phyloP scores from a whole-genome alignment of 768 basidiomycete species.

The Kondoa malvinella region DNA sequence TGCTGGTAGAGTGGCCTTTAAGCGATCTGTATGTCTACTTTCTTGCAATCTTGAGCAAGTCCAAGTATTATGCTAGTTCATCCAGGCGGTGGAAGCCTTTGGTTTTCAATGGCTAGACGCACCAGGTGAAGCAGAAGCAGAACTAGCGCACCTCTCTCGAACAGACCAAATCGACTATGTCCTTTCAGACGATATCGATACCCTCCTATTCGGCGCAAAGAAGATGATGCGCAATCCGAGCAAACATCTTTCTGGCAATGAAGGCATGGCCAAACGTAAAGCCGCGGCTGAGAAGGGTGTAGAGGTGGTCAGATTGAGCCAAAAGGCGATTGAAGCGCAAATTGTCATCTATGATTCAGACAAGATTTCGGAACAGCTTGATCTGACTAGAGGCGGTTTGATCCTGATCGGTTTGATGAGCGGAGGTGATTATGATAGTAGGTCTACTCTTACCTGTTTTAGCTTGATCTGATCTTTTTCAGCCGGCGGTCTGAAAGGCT shows the following conservation, averaged over 20 bases:
- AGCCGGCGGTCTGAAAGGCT: conserved; percentile 8
- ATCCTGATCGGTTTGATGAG: conserved; percentile 18
- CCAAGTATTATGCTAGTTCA: too few species aligned
- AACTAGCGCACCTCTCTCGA: conserved; percentile 37
- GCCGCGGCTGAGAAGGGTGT: not conserved
- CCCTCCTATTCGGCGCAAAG: conserved; percentile 39
- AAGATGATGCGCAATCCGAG: not conserved
- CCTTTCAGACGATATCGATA: conserved; percentile 40
- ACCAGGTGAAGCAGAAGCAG: conserved; percentile 40
- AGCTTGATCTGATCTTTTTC: not conserved
- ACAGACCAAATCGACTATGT: conserved; percentile 37
- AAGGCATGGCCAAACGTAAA: not conserved
- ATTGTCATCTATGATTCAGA: not conserved
- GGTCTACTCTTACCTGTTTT: not conserved
- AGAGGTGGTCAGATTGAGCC: not conserved
- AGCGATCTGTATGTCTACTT: not conserved
- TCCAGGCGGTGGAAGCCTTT: conserved; percentile 11
- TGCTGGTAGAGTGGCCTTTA: not conserved
- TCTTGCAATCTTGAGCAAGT: too few species aligned
- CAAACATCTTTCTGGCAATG: not conserved
- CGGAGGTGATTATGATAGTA: conserved; percentile 15
- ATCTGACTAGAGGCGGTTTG: conserved; percentile 7
- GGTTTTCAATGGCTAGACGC: conserved; percentile 30
- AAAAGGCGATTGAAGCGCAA: conserved; percentile 5
- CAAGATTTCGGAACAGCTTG: not conserved